These are phyloP conservation scores for Exophiala sideris DNA, from an alignment of 2,329 filamentous ascomycete species.

Conservation along the genomic window DNA sequence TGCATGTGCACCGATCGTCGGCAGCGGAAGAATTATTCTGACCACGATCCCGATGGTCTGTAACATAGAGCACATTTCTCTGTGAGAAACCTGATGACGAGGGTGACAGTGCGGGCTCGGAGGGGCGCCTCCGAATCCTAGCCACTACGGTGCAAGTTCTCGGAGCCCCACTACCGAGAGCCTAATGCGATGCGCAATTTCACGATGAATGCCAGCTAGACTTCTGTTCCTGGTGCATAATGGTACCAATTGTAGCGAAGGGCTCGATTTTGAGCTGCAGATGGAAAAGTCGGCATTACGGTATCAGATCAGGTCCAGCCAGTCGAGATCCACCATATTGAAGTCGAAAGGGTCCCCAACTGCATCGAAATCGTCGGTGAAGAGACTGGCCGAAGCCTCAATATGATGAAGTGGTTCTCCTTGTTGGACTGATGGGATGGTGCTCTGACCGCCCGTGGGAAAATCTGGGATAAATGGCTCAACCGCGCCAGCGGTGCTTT, in stretches of 20 bases:
- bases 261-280: no score
- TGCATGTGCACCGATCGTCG: no score
- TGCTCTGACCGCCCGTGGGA: background rate
- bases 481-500: background rate
- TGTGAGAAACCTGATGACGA: no score
- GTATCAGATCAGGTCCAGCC: background rate
- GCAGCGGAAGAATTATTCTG: no score
- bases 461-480: background rate
- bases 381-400: background rate
- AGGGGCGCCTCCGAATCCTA: background rate
- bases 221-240: no score
- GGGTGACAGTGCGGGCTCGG: background rate
- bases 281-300: no score
- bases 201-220: no score
- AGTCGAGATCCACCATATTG: background rate
- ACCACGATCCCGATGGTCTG: no score
- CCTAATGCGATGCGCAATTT: no score
- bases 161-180: background rate
- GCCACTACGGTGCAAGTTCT: background rate
- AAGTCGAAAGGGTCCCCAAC: background rate
- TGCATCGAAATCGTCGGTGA: background rate
- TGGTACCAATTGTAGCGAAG: no score
- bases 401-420: background rate
- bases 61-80: no score
- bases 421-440: background rate